These are phyloP conservation scores for Trypanosoma grayi DNA, from an alignment of 208 protist genomes.

Conservation along the genomic window DNA sequence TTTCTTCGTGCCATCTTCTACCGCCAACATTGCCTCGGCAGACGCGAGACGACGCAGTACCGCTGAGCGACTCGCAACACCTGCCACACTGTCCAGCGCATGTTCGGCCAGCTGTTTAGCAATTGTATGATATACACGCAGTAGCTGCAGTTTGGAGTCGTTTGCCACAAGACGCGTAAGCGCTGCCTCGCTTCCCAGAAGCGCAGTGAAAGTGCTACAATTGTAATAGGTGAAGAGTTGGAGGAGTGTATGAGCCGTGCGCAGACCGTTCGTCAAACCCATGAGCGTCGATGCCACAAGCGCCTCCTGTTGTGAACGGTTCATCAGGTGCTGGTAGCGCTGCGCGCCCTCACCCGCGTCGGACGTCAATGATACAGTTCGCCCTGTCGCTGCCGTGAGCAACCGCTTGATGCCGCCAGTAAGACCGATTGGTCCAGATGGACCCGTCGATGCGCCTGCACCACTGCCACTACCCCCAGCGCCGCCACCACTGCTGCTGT, in stretches of 20 bases:
- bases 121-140: constrained; percentile 42
- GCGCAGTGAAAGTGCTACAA: constrained; percentile 42
- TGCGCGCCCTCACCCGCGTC: constrained; percentile 7
- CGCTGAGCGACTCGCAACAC: constrained; percentile 35
- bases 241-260: constrained; percentile 49
- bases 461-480: not conserved
- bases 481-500: not conserved
- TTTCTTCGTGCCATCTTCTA: constrained; percentile 1
- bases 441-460: not conserved
- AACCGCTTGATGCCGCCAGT: constrained; percentile 30
- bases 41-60: constrained; percentile 55
- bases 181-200: constrained; percentile 45
- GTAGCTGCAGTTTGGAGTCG: constrained; percentile 42
- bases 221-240: constrained; percentile 79
- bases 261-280: constrained; percentile 37
- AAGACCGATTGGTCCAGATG: constrained; percentile 24
- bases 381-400: constrained; percentile 28
- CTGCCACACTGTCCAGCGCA: constrained; percentile 54
- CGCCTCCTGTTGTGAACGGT: constrained; percentile 55
- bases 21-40: constrained; percentile 20
- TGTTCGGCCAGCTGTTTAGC: constrained; percentile 38
- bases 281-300: constrained; percentile 37
- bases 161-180: constrained; percentile 55
- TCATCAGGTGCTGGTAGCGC: constrained; percentile 51
- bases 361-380: constrained; percentile 2